Conservation (phyloP, 2,329 filamentous ascomycete species). For the Ceratocystis diversiconidia region DNA sequence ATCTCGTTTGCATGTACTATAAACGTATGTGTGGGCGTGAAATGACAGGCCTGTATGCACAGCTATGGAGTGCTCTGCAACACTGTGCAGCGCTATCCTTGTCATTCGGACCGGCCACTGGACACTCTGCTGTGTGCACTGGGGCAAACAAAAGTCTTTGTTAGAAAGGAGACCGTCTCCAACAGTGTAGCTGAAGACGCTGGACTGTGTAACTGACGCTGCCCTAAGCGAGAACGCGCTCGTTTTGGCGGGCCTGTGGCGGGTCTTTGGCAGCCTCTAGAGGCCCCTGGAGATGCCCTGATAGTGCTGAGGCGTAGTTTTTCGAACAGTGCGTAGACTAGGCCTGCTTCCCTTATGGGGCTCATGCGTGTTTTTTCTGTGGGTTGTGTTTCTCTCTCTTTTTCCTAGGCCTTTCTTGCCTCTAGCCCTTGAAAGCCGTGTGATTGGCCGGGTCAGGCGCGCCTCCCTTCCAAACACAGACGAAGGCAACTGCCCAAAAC, state of each 20-base stretch:
- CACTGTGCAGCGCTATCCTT: conserved; percentile 12
- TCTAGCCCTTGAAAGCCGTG: neutral
- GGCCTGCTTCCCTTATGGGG: neutral
- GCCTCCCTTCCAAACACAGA: conserved; percentile 13
- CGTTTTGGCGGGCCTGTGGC: neutral
- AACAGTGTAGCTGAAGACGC: neutral
- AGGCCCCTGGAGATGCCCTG: too few species aligned
- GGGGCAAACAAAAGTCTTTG: neutral
- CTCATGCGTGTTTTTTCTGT: conserved; percentile 15
- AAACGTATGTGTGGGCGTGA: neutral
- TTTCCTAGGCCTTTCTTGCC: neutral
- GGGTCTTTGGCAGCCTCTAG: too few species aligned
- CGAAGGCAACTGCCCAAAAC: conserved; percentile 11
- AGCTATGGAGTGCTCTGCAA: too few species aligned
- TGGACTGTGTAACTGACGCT: neutral
- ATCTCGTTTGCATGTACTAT: conserved; percentile 9
- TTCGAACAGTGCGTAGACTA: too few species aligned
- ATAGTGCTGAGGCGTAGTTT: too few species aligned
- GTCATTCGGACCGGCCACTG: neutral
- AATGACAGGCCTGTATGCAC: conserved; percentile 5
- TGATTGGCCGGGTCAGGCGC: conserved; percentile 17
- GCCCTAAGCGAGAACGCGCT: neutral
- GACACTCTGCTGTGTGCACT: conserved; percentile 13
- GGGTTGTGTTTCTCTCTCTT: neutral
- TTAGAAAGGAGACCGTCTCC: neutral